Evolutionary conservation across 2,329 filamentous ascomycete genomes (phyloP), one percentile per base, ranked within the genome.

Genomic region (Cyanodermella asteris): DNA sequence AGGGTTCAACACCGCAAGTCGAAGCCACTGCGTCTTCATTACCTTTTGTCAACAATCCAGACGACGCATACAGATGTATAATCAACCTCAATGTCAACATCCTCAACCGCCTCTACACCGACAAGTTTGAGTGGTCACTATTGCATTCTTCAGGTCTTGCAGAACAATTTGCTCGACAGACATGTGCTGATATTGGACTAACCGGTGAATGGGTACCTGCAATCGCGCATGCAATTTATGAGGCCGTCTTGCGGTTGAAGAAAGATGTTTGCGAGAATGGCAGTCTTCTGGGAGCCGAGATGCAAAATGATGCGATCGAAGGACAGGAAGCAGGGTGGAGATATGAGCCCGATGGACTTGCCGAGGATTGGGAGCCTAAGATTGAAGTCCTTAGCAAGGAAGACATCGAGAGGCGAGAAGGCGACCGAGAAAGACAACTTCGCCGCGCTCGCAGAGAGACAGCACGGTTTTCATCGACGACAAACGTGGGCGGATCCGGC

Each of bases 101-200:
- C 13, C 72, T 81, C 26, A 91, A 90, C 28, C 72, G 76, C 38
- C 63, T 94, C 8, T 94, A 93, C 48, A 90, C 78, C 4, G 87
- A 97, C 57, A 91, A 82, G 42, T 94, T 97, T 35, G 84, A 94
- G 46, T 94, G 84, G 84, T 94, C 84, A 5, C 56, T 97, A 12
- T 59, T 91, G 11, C 82, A 94, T 40, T 81, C 82, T 3, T 75
- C 81, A 2, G 84, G 84, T 13, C 81, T 84, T 20, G 80, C 87
- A 0, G 84, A 97, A 46, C 68, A 73, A 8, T 94, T 94, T 45
- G 82, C 87, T 17, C 80, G 78, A 43, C 69, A 80, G 35, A 94
- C 87, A 0, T 94, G 87, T 44, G 76, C 80, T 15, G 87, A 97
- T 44, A 57, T 97, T 6, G 84, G 84, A 5, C 56, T 97, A 26